Conservation (phyloP, 805 yeast genomes). For the Starmerella geochares region DNA sequence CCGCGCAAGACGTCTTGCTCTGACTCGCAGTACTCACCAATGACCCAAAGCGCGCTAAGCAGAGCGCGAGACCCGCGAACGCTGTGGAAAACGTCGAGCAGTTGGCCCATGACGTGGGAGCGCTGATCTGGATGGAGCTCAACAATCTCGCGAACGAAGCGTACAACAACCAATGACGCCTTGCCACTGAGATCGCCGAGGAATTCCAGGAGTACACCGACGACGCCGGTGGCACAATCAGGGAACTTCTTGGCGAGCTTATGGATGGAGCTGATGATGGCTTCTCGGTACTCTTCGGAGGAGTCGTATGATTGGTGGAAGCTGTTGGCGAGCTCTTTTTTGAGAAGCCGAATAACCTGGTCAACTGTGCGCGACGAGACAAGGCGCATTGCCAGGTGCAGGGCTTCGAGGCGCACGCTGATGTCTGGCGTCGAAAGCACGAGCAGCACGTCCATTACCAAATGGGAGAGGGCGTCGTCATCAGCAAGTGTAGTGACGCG, state of each 20-base stretch:
- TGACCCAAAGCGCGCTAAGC: conserved; percentile 89
- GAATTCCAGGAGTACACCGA: conserved; percentile 76
- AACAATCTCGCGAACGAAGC: conserved; percentile 89
- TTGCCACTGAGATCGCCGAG: conserved; percentile 68
- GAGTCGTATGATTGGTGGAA: conserved; percentile 58
- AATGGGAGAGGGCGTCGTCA: conserved; percentile 76
- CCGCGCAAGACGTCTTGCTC: conserved; percentile 64
- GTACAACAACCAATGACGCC: conserved; percentile 79
- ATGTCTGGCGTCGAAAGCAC: conserved; percentile 79
- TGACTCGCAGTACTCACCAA: conserved; percentile 80
- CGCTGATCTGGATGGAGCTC: conserved; percentile 82
- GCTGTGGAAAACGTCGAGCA: conserved; percentile 50
- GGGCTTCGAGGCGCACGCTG: conserved; percentile 81
- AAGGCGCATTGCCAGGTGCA: conserved; percentile 70
- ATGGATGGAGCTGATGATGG: conserved; percentile 79
- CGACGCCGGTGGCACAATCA: conserved; percentile 86
- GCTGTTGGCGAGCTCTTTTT: conserved; percentile 77
- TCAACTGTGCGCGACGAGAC: conserved; percentile 83
- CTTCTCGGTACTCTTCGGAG: conserved; percentile 74
- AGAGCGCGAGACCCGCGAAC: conserved; percentile 82
- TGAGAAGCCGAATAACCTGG: conserved; percentile 81
- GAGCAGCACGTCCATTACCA: conserved; percentile 75
- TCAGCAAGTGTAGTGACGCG: conserved; percentile 70
- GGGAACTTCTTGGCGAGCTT: conserved; percentile 76
- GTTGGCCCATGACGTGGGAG: conserved; percentile 49